Evolutionary conservation across 2,329 filamentous ascomycete species (phyloP), one percentile per base, ranked within the genome.

Genomic region (Pyrenochaeta sp.): DNA sequence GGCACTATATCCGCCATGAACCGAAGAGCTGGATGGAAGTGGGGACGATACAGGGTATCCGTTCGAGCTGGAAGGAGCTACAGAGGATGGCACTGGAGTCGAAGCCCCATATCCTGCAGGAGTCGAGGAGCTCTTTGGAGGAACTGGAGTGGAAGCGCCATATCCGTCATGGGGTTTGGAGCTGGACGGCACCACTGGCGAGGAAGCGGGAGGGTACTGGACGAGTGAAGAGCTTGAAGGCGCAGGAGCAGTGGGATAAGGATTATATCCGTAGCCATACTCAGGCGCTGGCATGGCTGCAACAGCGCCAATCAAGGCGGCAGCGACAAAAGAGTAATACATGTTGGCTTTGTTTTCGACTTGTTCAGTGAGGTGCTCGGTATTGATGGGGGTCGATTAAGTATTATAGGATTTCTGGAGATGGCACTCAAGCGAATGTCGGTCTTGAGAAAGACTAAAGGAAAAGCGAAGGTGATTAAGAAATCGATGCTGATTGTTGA

Each of bases 371-470:
- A 27, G 23, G 35, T 23, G 51, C 29, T 17, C 60, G 21, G 15
- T 11, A 35, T 20, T 51, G 49, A 45, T 49, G 29, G 23, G 37
- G 45, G 40, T 57, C 27, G 45, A 69, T 71, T 69, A 69, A 49
- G 44, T 60, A 63, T 66, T 68, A 49, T 17, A 57, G 51, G 48
- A 51, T 60, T 61, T 61, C 58, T 58, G 51, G 55, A 62, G 58
- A 65, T 60, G 58, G 54, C 58, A 65, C 60, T 54, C 51, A 60
- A 69, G 64, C 69, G 72, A 73, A 60, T 69, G 72, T 68, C 61
- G 63, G 60, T 63, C 59, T 59, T 43, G 40, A 56, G 60, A 61
- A 56, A 55, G 37, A 56, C 44, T 57, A 45, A 49, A 37, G 54
- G 33, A 61, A 40, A 66, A 73, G 71, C 71, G 72, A 74, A 68